phyloP scores from a whole-genome alignment of 176 grass and related monocot genomes.

The Saccharum spontaneum region DNA sequence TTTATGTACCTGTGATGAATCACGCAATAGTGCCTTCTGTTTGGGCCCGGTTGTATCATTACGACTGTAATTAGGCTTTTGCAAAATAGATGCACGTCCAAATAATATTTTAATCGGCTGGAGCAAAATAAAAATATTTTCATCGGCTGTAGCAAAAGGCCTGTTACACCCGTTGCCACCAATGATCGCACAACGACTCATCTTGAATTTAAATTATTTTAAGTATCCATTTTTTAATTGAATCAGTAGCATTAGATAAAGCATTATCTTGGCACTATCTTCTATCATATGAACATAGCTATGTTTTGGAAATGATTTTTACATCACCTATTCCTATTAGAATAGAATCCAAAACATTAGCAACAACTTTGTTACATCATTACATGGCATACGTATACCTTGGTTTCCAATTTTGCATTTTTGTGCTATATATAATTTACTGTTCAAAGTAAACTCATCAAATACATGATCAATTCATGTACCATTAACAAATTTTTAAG shows the following conservation, averaged over 20 bases:
- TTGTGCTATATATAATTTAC: too few species aligned
- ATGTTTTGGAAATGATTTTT: too few species aligned
- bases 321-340: too few species aligned
- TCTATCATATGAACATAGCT: too few species aligned
- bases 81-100: not conserved
- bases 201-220: not conserved
- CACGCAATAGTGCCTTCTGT: not conserved
- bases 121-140: too few species aligned
- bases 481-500: too few species aligned
- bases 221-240: not conserved
- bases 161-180: not conserved
- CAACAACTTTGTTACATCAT: too few species aligned
- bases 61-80: not conserved
- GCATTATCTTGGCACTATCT: not conserved
- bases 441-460: too few species aligned
- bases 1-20: not conserved
- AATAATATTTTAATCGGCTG: not conserved
- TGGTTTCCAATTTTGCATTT: too few species aligned
- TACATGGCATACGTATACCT: too few species aligned
- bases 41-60: not conserved
- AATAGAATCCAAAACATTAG: too few species aligned
- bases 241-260: not conserved
- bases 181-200: not conserved
- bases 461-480: too few species aligned
- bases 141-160: not conserved